Conservation (phyloP, 2,329 filamentous ascomycete species). For the Tolypocladium cylindrosporum region DNA sequence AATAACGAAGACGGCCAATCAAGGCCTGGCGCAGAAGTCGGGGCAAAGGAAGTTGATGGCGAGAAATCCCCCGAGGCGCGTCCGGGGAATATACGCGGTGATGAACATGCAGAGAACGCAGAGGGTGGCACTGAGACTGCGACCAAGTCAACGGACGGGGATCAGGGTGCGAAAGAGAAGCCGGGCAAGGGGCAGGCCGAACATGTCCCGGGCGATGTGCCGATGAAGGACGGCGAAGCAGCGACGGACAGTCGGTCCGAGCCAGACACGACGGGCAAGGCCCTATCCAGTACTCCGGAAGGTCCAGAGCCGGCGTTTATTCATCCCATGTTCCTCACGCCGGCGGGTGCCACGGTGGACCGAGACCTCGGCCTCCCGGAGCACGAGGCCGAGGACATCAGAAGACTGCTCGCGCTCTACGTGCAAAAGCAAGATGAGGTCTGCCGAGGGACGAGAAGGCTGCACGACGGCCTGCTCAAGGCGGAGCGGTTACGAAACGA, state of each 20-base stretch:
- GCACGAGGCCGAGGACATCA: slow-evolving; percentile 67
- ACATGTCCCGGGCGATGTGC: slow-evolving; percentile 5
- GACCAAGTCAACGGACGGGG: neutral
- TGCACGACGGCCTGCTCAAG: slow-evolving; percentile 61
- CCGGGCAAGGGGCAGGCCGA: neutral
- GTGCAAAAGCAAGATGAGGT: slow-evolving; percentile 83
- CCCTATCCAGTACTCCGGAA: slow-evolving; percentile 6
- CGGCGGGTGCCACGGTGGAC: slow-evolving; percentile 51
- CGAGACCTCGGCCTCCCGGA: slow-evolving; percentile 63
- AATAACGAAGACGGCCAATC: slow-evolving; percentile 11
- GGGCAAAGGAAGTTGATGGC: slow-evolving; percentile 2
- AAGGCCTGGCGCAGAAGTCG: slow-evolving; percentile 5
- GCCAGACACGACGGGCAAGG: neutral
- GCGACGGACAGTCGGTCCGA: slow-evolving; percentile 26
- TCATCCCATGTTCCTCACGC: slow-evolving; percentile 65
- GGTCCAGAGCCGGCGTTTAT: slow-evolving; percentile 41
- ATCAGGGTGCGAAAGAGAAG: neutral
- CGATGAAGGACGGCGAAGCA: slow-evolving; percentile 2
- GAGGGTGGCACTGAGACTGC: neutral
- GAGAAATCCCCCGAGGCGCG: neutral
- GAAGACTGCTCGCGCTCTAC: slow-evolving; percentile 63
- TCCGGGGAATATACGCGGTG: neutral
- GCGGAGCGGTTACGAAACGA: slow-evolving; percentile 63
- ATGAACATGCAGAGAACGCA: neutral
- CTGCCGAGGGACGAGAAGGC: slow-evolving; percentile 55